These are phyloP conservation scores for Hypoxylon sp. DNA, from an alignment of 2,329 filamentous ascomycete genomes.

Conservation along the genomic window DNA sequence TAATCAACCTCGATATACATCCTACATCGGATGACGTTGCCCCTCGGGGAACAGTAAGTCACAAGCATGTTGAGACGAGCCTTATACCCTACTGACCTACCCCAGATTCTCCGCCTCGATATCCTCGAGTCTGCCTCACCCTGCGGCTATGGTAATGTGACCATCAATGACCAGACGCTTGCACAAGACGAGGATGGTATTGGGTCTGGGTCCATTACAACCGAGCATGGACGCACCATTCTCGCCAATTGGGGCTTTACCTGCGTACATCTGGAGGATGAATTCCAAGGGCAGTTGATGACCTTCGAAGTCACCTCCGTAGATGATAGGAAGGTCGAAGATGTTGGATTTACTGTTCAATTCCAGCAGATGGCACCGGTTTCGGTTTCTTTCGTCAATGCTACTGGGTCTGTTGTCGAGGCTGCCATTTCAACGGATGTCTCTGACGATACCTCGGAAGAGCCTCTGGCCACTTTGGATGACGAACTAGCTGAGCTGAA, in stretches of 20 bases:
- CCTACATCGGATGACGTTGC: constrained; percentile 32
- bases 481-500: constrained; percentile 60
- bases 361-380: constrained; percentile 61
- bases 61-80: background rate
- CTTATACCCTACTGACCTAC: constrained; percentile 7
- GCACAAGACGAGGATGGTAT: constrained; percentile 54
- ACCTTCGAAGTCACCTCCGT: constrained; percentile 58
- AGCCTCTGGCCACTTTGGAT: constrained; percentile 51
- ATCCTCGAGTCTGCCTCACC: constrained; percentile 58
- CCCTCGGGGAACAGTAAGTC: constrained; percentile 45
- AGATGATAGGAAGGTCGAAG: constrained; percentile 55
- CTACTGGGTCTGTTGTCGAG: constrained; percentile 52
- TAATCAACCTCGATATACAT: constrained; percentile 46
- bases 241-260: constrained; percentile 61
- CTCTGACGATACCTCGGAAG: constrained; percentile 32
- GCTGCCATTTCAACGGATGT: constrained; percentile 36
- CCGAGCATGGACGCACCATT: constrained; percentile 54
- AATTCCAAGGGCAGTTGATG: constrained; percentile 58
- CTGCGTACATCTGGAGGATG: constrained; percentile 57
- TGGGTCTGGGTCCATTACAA: constrained; percentile 57
- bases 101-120: constrained; percentile 56
- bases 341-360: constrained; percentile 56
- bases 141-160: constrained; percentile 61
- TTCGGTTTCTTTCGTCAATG: constrained; percentile 58
- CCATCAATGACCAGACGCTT: constrained; percentile 59